phyloP scores from a whole-genome alignment of 495 filamentous ascomycete genomes.

The Viridothelium virens region DNA sequence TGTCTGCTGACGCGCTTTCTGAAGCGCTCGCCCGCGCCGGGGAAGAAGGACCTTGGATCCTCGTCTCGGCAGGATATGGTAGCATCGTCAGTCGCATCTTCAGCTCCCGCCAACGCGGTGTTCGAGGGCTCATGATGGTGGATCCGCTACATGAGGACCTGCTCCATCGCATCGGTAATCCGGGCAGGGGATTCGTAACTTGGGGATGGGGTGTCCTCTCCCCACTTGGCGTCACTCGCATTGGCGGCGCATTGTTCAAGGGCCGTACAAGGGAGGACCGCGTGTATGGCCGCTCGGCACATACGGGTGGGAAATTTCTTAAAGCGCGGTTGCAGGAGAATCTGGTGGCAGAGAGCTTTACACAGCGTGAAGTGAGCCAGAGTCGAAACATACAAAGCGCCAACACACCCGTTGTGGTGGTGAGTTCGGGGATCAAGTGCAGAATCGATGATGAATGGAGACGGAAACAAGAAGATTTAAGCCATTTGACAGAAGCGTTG shows the following conservation, averaged over 20 bases:
- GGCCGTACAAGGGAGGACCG: constrained; percentile 77
- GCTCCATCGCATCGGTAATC: constrained; percentile 54
- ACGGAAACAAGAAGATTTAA: constrained; percentile 71
- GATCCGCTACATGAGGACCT: constrained; percentile 83
- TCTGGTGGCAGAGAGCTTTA: constrained; percentile 72
- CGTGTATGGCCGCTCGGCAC: constrained; percentile 65
- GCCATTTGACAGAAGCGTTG: constrained; percentile 65
- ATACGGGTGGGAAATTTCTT: constrained; percentile 72
- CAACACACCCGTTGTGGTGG: constrained; percentile 67
- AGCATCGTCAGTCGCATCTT: constrained; percentile 87
- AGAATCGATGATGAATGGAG: constrained; percentile 61
- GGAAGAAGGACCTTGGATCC: constrained; percentile 77
- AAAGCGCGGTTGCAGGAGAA: constrained; percentile 91
- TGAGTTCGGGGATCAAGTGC: constrained; percentile 66
- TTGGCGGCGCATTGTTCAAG: constrained; percentile 67
- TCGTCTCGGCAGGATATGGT: constrained; percentile 66
- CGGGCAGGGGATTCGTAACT: constrained; percentile 68
- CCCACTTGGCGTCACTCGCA: constrained; percentile 73
- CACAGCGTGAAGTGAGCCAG: constrained; percentile 68
- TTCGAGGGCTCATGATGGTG: constrained; percentile 74
- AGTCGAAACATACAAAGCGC: constrained; percentile 66
- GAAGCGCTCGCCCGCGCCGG: constrained; percentile 74
- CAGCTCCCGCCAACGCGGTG: constrained; percentile 64
- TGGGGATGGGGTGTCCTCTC: constrained; percentile 81
- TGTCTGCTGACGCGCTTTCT: constrained; percentile 75